These are phyloP conservation scores for Saturnispora silvae DNA, from an alignment of 805 yeast genomes.

Conservation along the genomic window DNA sequence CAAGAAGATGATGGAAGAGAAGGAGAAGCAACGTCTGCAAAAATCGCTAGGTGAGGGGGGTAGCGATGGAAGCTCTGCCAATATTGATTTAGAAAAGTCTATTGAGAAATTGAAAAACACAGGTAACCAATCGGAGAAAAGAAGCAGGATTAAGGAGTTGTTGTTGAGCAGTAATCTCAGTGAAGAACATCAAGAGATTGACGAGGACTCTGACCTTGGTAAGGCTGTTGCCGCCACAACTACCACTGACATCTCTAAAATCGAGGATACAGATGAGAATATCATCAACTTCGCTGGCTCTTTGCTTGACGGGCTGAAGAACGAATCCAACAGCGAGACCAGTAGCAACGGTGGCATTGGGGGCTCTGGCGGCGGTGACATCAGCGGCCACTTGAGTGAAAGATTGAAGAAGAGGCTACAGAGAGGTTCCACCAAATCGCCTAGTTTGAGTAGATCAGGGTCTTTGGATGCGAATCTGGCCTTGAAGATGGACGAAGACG, in stretches of 20 bases:
- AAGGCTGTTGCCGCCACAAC: not conserved
- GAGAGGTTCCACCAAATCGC: slow-evolving; percentile 8
- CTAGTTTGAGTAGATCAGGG: slow-evolving; percentile 14
- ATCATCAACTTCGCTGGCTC: slow-evolving; percentile 11
- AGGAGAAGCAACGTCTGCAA: slow-evolving; percentile 32
- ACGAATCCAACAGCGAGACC: slow-evolving; percentile 2
- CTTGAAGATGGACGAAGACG: not conserved
- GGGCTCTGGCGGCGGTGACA: slow-evolving; percentile 1
- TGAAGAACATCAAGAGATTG: slow-evolving; percentile 22
- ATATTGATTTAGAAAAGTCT: slow-evolving; percentile 68
- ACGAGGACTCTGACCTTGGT: not conserved
- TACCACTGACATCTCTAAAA: not conserved
- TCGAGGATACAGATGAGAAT: slow-evolving; percentile 11
- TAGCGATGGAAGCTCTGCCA: slow-evolving; percentile 12
- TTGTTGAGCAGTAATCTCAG: slow-evolving; percentile 66
- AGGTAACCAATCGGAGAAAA: slow-evolving; percentile 40
- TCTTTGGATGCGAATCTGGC: slow-evolving; percentile 12
- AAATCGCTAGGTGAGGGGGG: too few species aligned
- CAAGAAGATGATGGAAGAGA: slow-evolving; percentile 26
- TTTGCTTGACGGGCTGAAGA: slow-evolving; percentile 1
- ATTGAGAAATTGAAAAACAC: slow-evolving; percentile 81
- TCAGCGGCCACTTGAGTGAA: slow-evolving; percentile 20
- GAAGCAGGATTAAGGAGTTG: slow-evolving; percentile 47
- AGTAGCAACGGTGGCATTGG: not conserved
- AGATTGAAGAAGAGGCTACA: slow-evolving; percentile 22